phyloP scores from a whole-genome alignment of 164 flowering plant genomes.

The Magnolia kwangsiensis region DNA sequence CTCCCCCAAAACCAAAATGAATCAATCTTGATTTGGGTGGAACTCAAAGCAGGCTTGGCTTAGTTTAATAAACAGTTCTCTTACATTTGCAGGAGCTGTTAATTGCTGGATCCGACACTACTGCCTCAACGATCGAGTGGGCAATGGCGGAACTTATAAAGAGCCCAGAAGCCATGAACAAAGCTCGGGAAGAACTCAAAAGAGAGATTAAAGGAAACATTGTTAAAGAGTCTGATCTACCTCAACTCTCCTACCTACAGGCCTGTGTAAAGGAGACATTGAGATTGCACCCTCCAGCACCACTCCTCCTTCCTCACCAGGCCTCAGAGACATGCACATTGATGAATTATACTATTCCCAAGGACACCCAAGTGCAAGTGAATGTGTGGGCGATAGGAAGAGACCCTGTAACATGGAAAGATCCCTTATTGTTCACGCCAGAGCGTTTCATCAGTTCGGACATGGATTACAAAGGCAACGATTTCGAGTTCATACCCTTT shows the following conservation, averaged over 20 bases:
- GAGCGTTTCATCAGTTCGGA: not conserved
- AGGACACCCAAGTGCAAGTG: not conserved
- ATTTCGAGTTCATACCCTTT: slow-evolving; percentile 2
- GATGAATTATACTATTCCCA: slow-evolving; percentile 5
- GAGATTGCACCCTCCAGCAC: slow-evolving; percentile 12
- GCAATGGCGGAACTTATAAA: slow-evolving; percentile 1
- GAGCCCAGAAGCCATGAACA: not conserved
- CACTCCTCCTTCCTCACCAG: slow-evolving; percentile 4
- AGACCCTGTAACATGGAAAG: slow-evolving; percentile 11
- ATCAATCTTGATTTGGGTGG: not conserved
- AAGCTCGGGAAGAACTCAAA: slow-evolving; percentile 1
- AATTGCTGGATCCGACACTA: not conserved
- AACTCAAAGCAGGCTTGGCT: not conserved
- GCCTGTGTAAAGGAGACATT: slow-evolving; percentile 19
- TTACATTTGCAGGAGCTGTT: not conserved
- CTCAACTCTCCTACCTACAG: slow-evolving; percentile 16
- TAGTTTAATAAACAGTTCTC: not conserved
- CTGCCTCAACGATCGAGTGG: not conserved
- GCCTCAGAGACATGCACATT: not conserved
- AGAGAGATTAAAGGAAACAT: not conserved
- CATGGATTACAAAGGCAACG: slow-evolving; percentile 6
- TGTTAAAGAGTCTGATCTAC: slow-evolving; percentile 5
- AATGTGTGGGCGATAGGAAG: slow-evolving; percentile 7
- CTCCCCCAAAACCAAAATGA: not conserved
- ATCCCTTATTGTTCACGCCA: slow-evolving; percentile 9